These are phyloP conservation scores for Claviceps sp. DNA, from an alignment of 2,329 filamentous ascomycete species.

Conservation along the genomic window DNA sequence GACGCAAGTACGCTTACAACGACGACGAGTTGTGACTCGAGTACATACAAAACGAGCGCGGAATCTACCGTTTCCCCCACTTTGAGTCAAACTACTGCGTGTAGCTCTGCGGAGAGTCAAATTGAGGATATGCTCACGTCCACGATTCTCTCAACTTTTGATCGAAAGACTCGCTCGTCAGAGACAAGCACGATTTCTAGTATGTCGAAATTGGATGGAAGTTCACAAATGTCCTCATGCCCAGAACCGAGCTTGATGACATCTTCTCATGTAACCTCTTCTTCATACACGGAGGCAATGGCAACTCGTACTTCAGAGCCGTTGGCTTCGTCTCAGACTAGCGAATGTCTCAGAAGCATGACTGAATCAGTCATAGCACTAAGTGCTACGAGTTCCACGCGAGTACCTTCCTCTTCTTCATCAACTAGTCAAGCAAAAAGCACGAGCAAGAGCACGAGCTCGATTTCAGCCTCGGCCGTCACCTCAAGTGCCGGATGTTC, in stretches of 20 bases:
- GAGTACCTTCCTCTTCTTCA: background rate
- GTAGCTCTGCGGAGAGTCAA: background rate
- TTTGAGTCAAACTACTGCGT: background rate
- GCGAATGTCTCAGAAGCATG: background rate
- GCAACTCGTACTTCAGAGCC: background rate
- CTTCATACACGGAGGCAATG: background rate
- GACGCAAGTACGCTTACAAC: background rate
- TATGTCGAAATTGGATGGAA: background rate
- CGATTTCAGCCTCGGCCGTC: background rate
- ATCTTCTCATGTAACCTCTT: background rate
- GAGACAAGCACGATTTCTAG: background rate
- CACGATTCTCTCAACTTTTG: background rate
- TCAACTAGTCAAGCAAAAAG: background rate
- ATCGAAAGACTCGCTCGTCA: background rate
- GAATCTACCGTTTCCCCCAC: background rate
- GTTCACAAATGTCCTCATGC: background rate
- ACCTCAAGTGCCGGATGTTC: background rate
- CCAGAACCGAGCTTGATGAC: background rate
- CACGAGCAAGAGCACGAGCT: background rate
- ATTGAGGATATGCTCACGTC: background rate
- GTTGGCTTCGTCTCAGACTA: background rate
- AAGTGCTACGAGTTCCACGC: background rate
- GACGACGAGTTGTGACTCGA: constrained; percentile 1
- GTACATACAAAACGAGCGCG: background rate
- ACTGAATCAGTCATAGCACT: background rate